Percentiles rank a stretch among this genome's conserved stretches.
phyloP scores from a whole-genome alignment of 2,329 filamentous ascomycete species.

The Alternaria sp. region DNA sequence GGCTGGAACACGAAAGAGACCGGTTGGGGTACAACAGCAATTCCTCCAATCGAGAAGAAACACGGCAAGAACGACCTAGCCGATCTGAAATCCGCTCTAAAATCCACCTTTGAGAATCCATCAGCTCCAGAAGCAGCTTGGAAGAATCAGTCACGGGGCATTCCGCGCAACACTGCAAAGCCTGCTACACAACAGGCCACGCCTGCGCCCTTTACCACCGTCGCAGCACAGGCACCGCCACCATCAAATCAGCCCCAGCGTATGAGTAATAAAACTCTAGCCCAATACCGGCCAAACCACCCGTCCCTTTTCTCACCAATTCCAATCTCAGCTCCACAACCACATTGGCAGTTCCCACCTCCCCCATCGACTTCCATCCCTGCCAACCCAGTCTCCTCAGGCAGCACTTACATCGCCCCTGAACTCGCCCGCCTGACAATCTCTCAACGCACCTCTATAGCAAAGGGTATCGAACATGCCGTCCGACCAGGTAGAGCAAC shows the following conservation, averaged over 20 bases:
- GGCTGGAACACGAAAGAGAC: neutral
- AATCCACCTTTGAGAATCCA: neutral
- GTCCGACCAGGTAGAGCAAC: constrained; percentile 48
- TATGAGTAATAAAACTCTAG: constrained; percentile 24
- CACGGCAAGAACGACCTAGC: neutral
- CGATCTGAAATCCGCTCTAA: neutral
- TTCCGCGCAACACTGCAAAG: neutral
- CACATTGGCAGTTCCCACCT: constrained; percentile 38
- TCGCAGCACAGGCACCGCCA: neutral
- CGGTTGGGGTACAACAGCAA: neutral
- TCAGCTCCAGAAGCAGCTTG: neutral
- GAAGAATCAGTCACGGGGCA: neutral
- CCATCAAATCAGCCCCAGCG: constrained; percentile 7
- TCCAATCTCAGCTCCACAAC: constrained; percentile 25
- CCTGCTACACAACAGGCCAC: neutral
- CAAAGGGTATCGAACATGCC: constrained; percentile 41
- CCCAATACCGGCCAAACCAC: constrained; percentile 16
- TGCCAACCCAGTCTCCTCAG: neutral
- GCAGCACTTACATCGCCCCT: constrained; percentile 24
- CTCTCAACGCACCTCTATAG: constrained; percentile 16
- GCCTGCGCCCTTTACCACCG: neutral
- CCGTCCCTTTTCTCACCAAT: rapidly evolving
- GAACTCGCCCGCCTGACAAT: constrained; percentile 40
- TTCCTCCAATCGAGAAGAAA: neutral
- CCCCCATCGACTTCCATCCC: constrained; percentile 10